Conservation (phyloP, 108 stramenopile species). For the Skeletonema marinoi region DNA sequence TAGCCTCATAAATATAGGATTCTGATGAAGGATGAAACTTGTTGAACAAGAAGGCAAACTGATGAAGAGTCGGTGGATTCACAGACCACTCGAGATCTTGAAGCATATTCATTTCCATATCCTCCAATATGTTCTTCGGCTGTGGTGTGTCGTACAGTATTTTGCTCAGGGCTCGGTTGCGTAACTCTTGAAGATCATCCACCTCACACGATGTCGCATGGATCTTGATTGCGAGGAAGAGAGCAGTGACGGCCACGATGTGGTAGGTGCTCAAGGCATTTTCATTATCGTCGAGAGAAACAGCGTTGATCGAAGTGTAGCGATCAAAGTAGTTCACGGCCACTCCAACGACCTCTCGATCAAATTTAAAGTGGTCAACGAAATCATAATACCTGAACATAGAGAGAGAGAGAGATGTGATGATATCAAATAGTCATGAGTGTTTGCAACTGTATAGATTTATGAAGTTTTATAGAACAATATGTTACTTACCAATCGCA, state of each 20-base stretch:
- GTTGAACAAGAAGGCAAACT: conserved; percentile 5
- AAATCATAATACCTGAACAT: conserved; percentile 16
- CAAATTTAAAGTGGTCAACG: conserved; percentile 50
- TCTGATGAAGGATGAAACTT: conserved; percentile 5
- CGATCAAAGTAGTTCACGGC: too few species aligned
- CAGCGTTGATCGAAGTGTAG: conserved; percentile 28
- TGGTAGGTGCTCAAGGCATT: conserved; percentile 43
- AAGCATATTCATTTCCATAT: conserved; percentile 12
- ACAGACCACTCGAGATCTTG: conserved; percentile 7
- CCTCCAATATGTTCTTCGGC: conserved; percentile 41
- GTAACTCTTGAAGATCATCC: not conserved
- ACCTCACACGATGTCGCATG: not conserved
- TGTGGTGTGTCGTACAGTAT: not conserved
- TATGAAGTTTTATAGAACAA: not conserved
- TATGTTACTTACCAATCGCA: conserved; percentile 24
- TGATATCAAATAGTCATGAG: too few species aligned
- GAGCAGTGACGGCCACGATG: conserved; percentile 57
- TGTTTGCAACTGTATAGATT: too few species aligned
- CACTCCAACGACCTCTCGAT: conserved; percentile 75
- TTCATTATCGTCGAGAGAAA: not conserved
- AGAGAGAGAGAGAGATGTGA: not conserved
- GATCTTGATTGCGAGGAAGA: conserved; percentile 69
- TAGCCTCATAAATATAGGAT: conserved; percentile 19
- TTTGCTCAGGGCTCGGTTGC: not conserved
- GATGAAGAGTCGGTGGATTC: conserved; percentile 26